Base-by-base conservation (phyloP, 331 rosid species). In the Malus hybrid region DNA sequence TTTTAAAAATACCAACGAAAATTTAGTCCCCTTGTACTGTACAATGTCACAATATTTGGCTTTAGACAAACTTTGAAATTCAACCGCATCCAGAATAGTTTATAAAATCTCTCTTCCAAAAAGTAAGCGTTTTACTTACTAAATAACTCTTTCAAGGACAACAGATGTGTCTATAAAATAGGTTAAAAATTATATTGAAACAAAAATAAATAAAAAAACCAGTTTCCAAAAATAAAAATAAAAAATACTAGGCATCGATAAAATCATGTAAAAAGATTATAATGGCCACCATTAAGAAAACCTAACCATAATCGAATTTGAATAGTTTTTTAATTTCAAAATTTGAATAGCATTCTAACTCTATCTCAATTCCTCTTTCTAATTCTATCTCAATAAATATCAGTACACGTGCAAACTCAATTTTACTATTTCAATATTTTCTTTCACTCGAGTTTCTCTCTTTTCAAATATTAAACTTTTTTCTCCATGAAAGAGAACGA, bases 251-350 rank as follows among this genome's bases (percentile, higher is more conserved):
- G 48, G 12, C 18, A 39, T 39, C 12, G 6, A 28, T 0, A 16
- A 27, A 12, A 64, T 39, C 46, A 39, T 39, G 46, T 39, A 39
- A 39, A 39, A 39, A 39, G 46, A 8, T 36, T 34, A 34, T 34
- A 34, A 34, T 34, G 42, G 0, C 42, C 10, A 7, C 10, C 42
- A 36, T 19, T 2, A 52, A 50, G 5, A 28, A 5, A 44, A 36
- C 46, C 12, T 33, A 27, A 6, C 62, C 29, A 34, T 5, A 29
- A 63, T 11, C 50, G 77, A 80, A 80, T 74, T 80, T 64, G 80
- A 80, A 75, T 61, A 39, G 76, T 4, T 65, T 15, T 67, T 61
- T 18, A 2, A 5, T 11, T 66, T 79, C 48, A 50, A 28, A 73
- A 67, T 33, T 79, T 80, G 56, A 71, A 13, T 11, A 5, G 48